Base-by-base conservation (phyloP, 2,329 filamentous ascomycete species). In the Trichoderma sp. region DNA sequence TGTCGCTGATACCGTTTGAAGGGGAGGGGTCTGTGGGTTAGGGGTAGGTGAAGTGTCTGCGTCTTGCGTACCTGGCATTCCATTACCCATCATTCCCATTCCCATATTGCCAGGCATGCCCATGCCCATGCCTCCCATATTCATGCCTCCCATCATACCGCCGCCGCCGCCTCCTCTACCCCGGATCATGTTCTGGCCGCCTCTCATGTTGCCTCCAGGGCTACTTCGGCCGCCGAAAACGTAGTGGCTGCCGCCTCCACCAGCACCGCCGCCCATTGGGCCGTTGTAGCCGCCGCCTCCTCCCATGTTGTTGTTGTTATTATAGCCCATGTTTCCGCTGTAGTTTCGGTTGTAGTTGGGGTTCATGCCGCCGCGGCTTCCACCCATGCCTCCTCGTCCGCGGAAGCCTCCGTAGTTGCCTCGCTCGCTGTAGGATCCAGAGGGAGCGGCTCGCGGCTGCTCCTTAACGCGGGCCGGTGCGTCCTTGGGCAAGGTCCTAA, bases 401-500 rank as follows among this genome's bases (percentile, higher is more conserved):
- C 87, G 84, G 82, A 86, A 89, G 76, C 86, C 89, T 38, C 86
- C 86, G 33, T 89, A 89, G 78, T 88, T 86, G 77, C 86, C 85
- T 8, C 80, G 77, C 27, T 89, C 86, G 69, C 88, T 88, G 82
- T 88, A 90, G 73, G 84, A 83, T 63, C 87, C 85, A 65, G 88
- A 82, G 38, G 86, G 83, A 74, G 87, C 83, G 35, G 91, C 88
- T 71, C 91, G 91, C 76, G 90, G 87, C 60, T 87, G 86, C 60
- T 92, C 90, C 81, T 94, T 92, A 50, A 89, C 92, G 75, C 84
- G 79, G 3, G 83, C 78, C 0, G 94, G 95, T 0, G 93, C 93
- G 82, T 98, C 95, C 85, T 98, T 98, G 21, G 95, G 95, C 5
- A 97, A 86, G 0, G 95, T 98, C 78, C 93, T 93, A 89, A 97